Evolutionary conservation across 1,284 basidiomycete species (phyloP), one percentile per base, ranked within the genome.

Genomic region (Meira miltonrushii): DNA sequence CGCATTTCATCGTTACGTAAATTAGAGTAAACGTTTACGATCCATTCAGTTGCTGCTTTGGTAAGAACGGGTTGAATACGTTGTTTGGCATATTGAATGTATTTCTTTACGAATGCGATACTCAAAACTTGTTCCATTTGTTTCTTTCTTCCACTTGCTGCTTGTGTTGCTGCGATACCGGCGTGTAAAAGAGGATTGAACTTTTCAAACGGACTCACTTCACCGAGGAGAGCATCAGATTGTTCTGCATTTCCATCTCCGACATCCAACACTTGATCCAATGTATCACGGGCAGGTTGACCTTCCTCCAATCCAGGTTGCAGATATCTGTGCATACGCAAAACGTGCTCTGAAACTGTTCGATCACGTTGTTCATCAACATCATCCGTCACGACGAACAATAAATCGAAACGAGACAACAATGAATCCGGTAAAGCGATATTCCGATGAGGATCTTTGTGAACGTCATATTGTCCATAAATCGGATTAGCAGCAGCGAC

Each of bases 391-490:
- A 99, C 92, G 54, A 99, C 88, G 77, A 98, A 99, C 40, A 99
- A 85, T 66, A 99, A 80, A 82, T 99, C 95, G 82, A 99, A 99
- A 87, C 95, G 94, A 17, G 95, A 98, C 17, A 99, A 85, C 15
- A 99, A 84, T 38, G 95, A 98, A 80, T 98, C 95, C 2, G 95
- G 95, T 1, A 99, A 85, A 2, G 94, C 95, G 71, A 99, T 99
- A 78, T 98, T 99, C 81, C 89, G 88, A 81, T 97, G 93, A 17
- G 95, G 95, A 79, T 98, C 95, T 81, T 98, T 98, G 82, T 98
- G 94, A 21, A 98, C 90, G 80, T 98, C 95, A 79, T 99, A 98
- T 89, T 95, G 94, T 50, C 95, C 95, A 76, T 98, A 98, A 70
- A 98, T 96, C 0, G 95, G 95, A 80, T 98, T 99, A 47, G 95